These are phyloP conservation scores for Neurospora africana DNA, from an alignment of 495 filamentous ascomycete species.

Conservation along the genomic window DNA sequence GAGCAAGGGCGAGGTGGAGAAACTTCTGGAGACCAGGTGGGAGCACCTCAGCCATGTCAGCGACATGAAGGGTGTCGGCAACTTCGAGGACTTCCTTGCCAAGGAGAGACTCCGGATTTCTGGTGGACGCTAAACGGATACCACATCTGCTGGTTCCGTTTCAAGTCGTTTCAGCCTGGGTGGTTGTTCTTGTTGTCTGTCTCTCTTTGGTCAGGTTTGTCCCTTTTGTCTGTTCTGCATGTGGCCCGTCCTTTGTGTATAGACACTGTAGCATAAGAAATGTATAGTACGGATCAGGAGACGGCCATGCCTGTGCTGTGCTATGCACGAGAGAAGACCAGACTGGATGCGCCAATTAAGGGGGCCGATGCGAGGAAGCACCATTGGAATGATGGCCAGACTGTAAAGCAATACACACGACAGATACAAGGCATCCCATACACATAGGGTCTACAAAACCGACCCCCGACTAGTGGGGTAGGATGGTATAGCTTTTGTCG, in stretches of 20 bases:
- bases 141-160: neutral
- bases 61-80: constrained; percentile 37
- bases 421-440: neutral
- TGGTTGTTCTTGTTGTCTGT: constrained; percentile 1
- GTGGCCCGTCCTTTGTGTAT: constrained; percentile 6
- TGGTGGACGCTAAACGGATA: constrained; percentile 17
- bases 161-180: neutral
- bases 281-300: neutral
- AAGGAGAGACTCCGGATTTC: constrained; percentile 34
- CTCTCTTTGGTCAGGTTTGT: neutral
- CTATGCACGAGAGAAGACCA: neutral
- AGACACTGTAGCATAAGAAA: constrained; percentile 4
- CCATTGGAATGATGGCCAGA: neutral
- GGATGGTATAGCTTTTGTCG: neutral
- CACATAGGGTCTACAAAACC: too few relatives aligned
- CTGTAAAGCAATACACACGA: neutral
- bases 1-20: constrained; percentile 44
- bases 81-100: constrained; percentile 45
- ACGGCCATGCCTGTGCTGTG: constrained; percentile 1
- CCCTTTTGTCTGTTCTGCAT: neutral
- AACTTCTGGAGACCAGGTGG: constrained; percentile 52
- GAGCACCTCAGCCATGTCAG: constrained; percentile 51
- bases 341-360: neutral
- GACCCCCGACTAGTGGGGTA: too few relatives aligned
- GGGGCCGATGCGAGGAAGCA: neutral